These are phyloP conservation scores for Dictyostelium discoideum DNA, from an alignment of 78 protist genomes.

Conservation along the genomic window dicty_2.7 NC_007090.3:3441001-3441500, in stretches of 20 bases:
- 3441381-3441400: constrained; percentile 32
- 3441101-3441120: constrained; percentile 27
- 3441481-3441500: constrained; percentile 16
- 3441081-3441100: constrained; percentile 35
- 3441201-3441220: constrained; percentile 52
- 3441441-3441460: constrained; percentile 65
- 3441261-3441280: constrained; percentile 68
- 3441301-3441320: constrained; percentile 87
- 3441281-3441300: constrained; percentile 80
- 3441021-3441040: constrained; percentile 34
- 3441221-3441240: constrained; percentile 43
- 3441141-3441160: constrained; percentile 80
- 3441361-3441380: constrained; percentile 71
- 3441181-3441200: constrained; percentile 72
- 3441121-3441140: constrained; percentile 85
- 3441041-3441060: constrained; percentile 84
- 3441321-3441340: constrained; percentile 44
- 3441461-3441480: not conserved
- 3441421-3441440: constrained; percentile 28
- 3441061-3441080: constrained; percentile 81
- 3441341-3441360: constrained; percentile 31
- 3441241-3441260: constrained; percentile 81
- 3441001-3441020: constrained; percentile 82
- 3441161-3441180: constrained; percentile 79
- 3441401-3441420: constrained; percentile 54